These are phyloP conservation scores for Solanum sejunctum DNA, from an alignment of 257 asterid species.

Conservation along the genomic window DNA sequence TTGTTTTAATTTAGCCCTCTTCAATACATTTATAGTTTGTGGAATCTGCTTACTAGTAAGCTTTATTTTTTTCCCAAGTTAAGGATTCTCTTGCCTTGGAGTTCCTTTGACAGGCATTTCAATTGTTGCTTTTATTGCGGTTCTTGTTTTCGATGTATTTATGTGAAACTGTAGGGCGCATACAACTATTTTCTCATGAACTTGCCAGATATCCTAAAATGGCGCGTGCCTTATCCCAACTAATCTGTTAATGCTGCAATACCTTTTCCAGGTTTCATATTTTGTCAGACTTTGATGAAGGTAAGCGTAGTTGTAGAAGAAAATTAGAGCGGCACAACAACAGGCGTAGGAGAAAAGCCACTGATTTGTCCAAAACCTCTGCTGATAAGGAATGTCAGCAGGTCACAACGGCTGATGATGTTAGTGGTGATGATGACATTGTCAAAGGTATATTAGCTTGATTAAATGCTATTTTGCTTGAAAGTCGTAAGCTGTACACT, in stretches of 20 bases:
- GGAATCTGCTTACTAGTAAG: background rate
- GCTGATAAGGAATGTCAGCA: conserved; percentile 37
- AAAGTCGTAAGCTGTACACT: background rate
- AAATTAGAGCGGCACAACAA: conserved; percentile 84
- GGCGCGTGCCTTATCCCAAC: background rate
- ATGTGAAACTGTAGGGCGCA: background rate
- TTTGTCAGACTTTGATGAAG: conserved; percentile 78
- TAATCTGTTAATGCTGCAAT: background rate
- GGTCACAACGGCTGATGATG: conserved; percentile 33
- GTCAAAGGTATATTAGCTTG: conserved; percentile 40
- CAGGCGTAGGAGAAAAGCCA: conserved; percentile 70
- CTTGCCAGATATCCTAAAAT: background rate
- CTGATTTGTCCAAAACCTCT: conserved; percentile 34
- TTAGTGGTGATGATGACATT: conserved; percentile 47
- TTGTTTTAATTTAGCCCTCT: background rate
- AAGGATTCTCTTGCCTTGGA: background rate
- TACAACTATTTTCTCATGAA: background rate
- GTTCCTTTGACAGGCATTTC: background rate
- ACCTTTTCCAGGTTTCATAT: conserved; percentile 65
- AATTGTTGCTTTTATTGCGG: background rate
- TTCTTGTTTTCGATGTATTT: background rate
- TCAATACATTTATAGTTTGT: background rate
- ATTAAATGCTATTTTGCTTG: background rate
- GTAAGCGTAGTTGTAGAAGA: conserved; percentile 86
- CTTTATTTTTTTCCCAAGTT: background rate